Evolutionary conservation across 768 basidiomycete species (phyloP).

Genomic region (Mycena kentingensis): DNA sequence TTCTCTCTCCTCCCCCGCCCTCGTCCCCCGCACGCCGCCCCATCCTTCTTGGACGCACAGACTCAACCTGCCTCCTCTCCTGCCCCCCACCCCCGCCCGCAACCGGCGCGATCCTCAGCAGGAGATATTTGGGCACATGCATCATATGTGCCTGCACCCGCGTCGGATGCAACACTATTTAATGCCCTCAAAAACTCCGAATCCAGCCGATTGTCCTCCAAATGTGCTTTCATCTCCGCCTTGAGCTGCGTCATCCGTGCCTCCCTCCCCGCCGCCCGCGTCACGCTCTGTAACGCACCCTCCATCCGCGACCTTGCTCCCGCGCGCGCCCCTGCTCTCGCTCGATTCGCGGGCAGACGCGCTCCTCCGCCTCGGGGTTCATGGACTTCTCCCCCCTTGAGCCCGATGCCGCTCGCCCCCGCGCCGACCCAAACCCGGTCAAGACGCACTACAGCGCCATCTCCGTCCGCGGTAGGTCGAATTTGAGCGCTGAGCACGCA

Average conservation of each 20-base stretch:
- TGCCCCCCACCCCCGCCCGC: conserved; percentile 36
- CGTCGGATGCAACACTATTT: conserved; percentile 89
- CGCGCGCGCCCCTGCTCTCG: conserved; percentile 67
- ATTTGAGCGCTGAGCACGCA: conserved; percentile 99
- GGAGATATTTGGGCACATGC: conserved; percentile 89
- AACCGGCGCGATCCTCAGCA: conserved; percentile 78
- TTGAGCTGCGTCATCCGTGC: conserved; percentile 94
- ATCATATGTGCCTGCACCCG: conserved; percentile 94
- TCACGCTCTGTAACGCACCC: conserved; percentile 88
- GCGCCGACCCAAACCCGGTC: conserved; percentile 52
- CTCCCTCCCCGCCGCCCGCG: conserved; percentile 82
- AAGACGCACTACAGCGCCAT: conserved; percentile 91
- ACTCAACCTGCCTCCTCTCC: conserved; percentile 45
- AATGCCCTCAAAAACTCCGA: conserved; percentile 90
- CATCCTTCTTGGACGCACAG: conserved; percentile 72
- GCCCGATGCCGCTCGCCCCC: conserved; percentile 61
- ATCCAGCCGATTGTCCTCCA: conserved; percentile 95
- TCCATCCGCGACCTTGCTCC: conserved; percentile 83
- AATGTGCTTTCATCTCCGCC: conserved; percentile 95
- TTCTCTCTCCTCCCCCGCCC: conserved; percentile 58
- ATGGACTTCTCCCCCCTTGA: conserved; percentile 47
- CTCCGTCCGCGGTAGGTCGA: conserved; percentile 92
- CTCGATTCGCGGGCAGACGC: conserved; percentile 75
- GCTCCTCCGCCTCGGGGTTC: conserved; percentile 76
- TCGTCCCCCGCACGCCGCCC: conserved; percentile 50